Percentiles rank a stretch among this genome's conserved stretches.
phyloP scores from a whole-genome alignment of 2,329 filamentous ascomycete genomes.

The Colletotrichum phormii region DNA sequence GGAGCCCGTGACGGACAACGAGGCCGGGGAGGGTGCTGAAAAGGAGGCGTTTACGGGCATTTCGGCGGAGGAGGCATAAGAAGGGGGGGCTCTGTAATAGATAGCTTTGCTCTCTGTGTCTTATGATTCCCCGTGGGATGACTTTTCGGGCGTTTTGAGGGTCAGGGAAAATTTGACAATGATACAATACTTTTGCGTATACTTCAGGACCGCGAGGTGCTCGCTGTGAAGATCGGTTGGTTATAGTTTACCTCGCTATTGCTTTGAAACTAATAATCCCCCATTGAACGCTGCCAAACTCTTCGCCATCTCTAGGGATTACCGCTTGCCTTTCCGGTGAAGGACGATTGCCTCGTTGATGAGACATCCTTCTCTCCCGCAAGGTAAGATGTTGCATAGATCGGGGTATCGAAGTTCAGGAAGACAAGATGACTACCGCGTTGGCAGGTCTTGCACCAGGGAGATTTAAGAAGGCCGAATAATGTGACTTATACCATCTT shows the following conservation, averaged over 20 bases:
- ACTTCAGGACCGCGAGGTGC: background rate
- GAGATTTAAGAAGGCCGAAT: too few relatives aligned
- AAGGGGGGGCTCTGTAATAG: background rate
- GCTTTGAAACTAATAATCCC: too few relatives aligned
- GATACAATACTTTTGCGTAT: constrained; percentile 24
- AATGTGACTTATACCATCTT: too few relatives aligned
- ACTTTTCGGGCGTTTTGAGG: constrained; percentile 33
- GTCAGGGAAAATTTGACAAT: constrained; percentile 32
- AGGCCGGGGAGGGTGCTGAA: background rate
- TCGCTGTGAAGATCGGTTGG: background rate
- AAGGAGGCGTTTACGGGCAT: constrained; percentile 32
- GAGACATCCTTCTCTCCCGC: too few relatives aligned
- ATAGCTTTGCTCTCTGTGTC: constrained; percentile 11
- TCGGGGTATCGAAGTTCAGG: too few relatives aligned
- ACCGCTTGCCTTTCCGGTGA: too few relatives aligned
- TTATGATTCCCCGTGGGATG: constrained; percentile 9
- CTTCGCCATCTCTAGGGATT: too few relatives aligned
- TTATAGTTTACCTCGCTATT: background rate
- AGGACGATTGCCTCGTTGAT: too few relatives aligned
- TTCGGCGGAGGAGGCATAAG: constrained; percentile 31
- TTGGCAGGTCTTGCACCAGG: too few relatives aligned
- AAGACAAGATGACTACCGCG: too few relatives aligned
- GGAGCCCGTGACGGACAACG: constrained; percentile 24
- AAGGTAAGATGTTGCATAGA: too few relatives aligned
- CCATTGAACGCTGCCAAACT: too few relatives aligned